Conservation (phyloP, 2,329 filamentous ascomycete species). For the Aspergillus fumigatus region DNA sequence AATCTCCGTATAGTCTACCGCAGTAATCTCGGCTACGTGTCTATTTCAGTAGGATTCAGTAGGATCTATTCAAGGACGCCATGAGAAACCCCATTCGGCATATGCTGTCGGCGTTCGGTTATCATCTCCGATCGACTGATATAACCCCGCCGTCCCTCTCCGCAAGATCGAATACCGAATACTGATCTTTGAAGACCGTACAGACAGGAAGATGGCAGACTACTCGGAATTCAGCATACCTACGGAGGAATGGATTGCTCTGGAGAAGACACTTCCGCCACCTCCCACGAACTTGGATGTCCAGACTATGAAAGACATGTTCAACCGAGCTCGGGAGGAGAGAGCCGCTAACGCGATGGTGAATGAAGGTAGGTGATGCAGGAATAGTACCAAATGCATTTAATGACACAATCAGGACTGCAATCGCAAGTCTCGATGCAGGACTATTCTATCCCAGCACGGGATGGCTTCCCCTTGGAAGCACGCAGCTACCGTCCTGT, state of each 20-base stretch:
- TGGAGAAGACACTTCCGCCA: conserved; percentile 32
- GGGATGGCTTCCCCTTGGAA: conserved; percentile 44
- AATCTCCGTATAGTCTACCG: no score
- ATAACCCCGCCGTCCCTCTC: neutral
- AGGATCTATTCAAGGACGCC: no score
- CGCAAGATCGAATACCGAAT: neutral
- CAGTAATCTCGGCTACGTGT: no score
- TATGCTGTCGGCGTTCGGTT: neutral
- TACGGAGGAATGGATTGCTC: conserved; percentile 43
- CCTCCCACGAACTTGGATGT: conserved; percentile 16
- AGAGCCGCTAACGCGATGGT: conserved; percentile 28
- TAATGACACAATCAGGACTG: conserved; percentile 10
- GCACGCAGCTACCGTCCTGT: conserved; percentile 46
- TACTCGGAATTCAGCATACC: conserved; percentile 40
- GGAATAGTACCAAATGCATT: neutral
- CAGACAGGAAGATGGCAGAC: conserved; percentile 24
- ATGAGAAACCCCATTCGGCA: neutral
- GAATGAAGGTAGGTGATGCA: conserved; percentile 15
- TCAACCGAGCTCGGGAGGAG: conserved; percentile 34
- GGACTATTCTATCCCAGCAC: conserved; percentile 39
- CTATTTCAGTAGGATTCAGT: no score
- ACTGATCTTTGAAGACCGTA: neutral
- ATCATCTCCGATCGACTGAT: neutral
- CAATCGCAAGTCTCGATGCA: conserved; percentile 29
- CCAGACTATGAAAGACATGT: conserved; percentile 19